Evolutionary conservation across 2,329 filamentous ascomycete genomes (phyloP), one percentile per base, ranked within the genome.

Genomic region (Periconia digitata): DNA sequence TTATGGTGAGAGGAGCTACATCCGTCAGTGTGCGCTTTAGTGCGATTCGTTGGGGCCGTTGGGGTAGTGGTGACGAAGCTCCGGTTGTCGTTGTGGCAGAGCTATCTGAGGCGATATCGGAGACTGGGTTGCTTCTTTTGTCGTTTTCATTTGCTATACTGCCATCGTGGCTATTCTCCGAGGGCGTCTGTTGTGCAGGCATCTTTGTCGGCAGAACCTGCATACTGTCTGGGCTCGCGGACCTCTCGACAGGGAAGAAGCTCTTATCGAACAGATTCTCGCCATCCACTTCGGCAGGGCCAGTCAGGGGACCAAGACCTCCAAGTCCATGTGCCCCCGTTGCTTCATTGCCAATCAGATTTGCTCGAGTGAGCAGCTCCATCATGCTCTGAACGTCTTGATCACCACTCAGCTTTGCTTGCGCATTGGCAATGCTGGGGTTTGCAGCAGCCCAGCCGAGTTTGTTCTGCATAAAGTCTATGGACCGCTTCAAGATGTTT

Each of bases 391-490:
- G 90, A 40, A 91, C 82, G 60, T 96, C 92, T 43, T 89, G 76
- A 71, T 97, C 92, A 18, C 91, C 92, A 53, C 82, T 85, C 44
- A 88, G 79, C 63, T 89, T 85, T 44, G 92, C 90, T 71, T 96
- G 90, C 15, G 90, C 91, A 65, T 85, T 90, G 38, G 86, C 86
- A 58, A 96, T 84, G 10, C 84, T 89, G 13, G 88, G 84, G 65
- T 87, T 88, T 44, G 83, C 84, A 24, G 85, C 81, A 24, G 87
- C 83, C 86, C 90, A 92, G 55, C 89, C 89, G 72, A 95, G 82
- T 55, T 89, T 89, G 67, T 96, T 91, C 65, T 89, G 88, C 88
- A 99, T 95, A 66, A 97, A 96, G 71, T 97, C 94, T 66, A 96
- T 86, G 8, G 92, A 95, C 50, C 92, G 83, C 74, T 95, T 96